Evolutionary conservation across 192 early-diverging fungal genomes (phyloP).

Genomic region (Linnemannia exigua): DNA sequence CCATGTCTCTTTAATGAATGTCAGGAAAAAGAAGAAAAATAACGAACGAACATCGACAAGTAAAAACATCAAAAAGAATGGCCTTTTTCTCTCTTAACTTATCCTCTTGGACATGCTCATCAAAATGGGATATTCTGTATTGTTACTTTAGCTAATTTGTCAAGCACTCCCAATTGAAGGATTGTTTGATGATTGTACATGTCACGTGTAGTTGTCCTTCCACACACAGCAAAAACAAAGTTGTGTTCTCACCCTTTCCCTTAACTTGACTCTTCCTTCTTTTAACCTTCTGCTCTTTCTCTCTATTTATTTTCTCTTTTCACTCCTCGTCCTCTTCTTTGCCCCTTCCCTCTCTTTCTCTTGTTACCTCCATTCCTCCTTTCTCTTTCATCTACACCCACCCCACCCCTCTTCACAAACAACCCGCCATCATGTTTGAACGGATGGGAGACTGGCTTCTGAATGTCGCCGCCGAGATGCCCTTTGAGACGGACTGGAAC

Average conservation of each 20-base stretch:
- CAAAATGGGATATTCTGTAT: background rate
- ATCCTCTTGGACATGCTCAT: background rate
- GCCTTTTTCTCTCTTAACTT: background rate
- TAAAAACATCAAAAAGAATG: background rate
- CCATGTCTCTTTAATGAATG: slow-evolving; percentile 45
- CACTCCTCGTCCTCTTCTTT: background rate
- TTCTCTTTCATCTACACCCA: too few species aligned
- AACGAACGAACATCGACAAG: background rate
- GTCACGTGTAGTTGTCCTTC: background rate
- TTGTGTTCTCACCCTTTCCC: background rate
- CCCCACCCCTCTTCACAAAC: background rate
- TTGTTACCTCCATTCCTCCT: background rate
- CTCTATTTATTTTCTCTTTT: background rate
- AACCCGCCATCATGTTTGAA: slow-evolving; percentile 36
- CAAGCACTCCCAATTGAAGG: too few species aligned
- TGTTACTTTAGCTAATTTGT: background rate
- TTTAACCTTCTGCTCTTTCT: background rate
- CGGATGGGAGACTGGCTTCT: slow-evolving; percentile 49
- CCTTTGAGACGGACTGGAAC: slow-evolving; percentile 64
- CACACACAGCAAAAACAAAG: background rate
- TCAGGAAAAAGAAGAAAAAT: background rate
- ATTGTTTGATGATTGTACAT: too few species aligned
- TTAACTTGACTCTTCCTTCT: background rate
- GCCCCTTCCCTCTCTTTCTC: background rate
- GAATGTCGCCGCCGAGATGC: slow-evolving; percentile 57